These are phyloP conservation scores for Phytophthora agathidicida DNA, from an alignment of 352 stramenopile genomes.

Conservation along the genomic window DNA sequence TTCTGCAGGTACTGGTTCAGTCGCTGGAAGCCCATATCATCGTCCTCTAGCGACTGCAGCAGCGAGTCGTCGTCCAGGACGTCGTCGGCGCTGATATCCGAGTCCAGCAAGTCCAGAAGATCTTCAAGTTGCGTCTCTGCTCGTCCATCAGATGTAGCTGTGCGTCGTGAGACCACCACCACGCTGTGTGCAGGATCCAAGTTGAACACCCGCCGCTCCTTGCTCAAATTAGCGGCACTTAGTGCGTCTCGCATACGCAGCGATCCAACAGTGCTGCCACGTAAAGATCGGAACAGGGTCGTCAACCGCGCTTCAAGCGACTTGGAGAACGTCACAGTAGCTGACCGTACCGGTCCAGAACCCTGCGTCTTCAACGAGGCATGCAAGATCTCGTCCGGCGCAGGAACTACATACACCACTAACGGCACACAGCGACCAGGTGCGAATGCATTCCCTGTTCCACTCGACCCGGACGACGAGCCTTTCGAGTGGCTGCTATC, in stretches of 20 bases:
- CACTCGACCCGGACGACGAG: conserved; percentile 13
- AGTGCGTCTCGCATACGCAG: conserved; percentile 64
- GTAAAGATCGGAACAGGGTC: conserved; percentile 58
- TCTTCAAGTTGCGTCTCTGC: conserved; percentile 45
- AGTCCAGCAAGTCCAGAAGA: conserved; percentile 51
- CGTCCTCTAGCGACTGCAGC: conserved; percentile 53
- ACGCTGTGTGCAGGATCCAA: conserved; percentile 74
- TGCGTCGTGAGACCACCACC: conserved; percentile 54
- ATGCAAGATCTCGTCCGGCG: conserved; percentile 49
- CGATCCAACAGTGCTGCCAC: conserved; percentile 55
- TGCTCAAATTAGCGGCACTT: conserved; percentile 55
- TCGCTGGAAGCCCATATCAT: conserved; percentile 62
- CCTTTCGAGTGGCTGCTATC: conserved; percentile 27
- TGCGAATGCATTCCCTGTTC: conserved; percentile 43
- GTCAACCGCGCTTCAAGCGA: conserved; percentile 59
- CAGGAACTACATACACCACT: conserved; percentile 69
- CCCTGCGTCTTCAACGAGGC: conserved; percentile 31
- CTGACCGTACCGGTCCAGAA: conserved; percentile 44
- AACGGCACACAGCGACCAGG: conserved; percentile 71
- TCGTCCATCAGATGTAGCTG: conserved; percentile 33
- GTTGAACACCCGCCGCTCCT: conserved; percentile 72
- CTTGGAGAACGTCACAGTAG: conserved; percentile 65
- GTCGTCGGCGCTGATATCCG: conserved; percentile 26
- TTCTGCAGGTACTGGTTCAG: conserved; percentile 65
- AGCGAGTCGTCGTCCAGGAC: conserved; percentile 31